Conservation (phyloP, 1,139 yeast species). For the Suhomyces terraborum region DNA sequence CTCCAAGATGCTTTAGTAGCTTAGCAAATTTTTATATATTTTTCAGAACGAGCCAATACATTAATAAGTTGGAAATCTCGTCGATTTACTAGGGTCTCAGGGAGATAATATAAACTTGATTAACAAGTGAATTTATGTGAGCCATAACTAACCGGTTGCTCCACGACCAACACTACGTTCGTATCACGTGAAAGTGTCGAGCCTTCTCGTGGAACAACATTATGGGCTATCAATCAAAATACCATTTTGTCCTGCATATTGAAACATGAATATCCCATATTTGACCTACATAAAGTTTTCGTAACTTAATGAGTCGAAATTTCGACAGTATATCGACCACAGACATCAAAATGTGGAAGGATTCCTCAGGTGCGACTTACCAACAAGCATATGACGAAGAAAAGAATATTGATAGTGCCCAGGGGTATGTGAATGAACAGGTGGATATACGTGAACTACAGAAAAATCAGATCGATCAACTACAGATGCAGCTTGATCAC, state of each 20-base stretch:
- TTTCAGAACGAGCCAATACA: too few relatives aligned
- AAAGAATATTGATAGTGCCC: not conserved
- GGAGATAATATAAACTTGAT: too few relatives aligned
- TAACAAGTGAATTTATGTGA: too few relatives aligned
- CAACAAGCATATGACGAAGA: not conserved
- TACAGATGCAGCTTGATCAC: constrained; percentile 33
- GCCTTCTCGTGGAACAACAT: too few relatives aligned
- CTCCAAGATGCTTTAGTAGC: too few relatives aligned
- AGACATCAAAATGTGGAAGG: not conserved
- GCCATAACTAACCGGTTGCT: too few relatives aligned
- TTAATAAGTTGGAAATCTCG: too few relatives aligned
- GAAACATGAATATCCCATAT: not conserved
- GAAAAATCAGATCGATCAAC: constrained; percentile 20
- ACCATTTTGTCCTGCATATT: not conserved
- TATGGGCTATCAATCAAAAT: too few relatives aligned
- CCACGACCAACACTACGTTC: too few relatives aligned
- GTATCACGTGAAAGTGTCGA: too few relatives aligned
- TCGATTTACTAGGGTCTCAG: too few relatives aligned
- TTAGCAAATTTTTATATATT: too few relatives aligned
- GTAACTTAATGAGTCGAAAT: not conserved
- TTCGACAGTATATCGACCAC: not conserved
- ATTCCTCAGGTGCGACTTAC: not conserved
- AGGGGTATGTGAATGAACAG: not conserved
- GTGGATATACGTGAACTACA: not conserved
- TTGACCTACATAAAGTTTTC: not conserved